These are phyloP conservation scores for Drechslerella stenobrocha DNA, from an alignment of 2,329 filamentous ascomycete genomes.

Conservation along the genomic window DNA sequence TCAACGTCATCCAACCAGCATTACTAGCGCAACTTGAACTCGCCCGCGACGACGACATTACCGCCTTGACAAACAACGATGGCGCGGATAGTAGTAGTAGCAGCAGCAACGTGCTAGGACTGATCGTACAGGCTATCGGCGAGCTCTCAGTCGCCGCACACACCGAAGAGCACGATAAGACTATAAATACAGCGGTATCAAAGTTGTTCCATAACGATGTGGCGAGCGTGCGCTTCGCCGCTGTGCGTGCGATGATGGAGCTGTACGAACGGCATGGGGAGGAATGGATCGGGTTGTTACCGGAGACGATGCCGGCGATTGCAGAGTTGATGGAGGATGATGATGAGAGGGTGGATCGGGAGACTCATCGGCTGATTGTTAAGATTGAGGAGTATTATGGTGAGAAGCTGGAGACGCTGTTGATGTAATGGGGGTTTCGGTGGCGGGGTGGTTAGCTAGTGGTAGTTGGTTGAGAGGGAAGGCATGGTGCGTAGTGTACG, in stretches of 20 bases:
- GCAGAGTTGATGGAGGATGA: conserved; percentile 96
- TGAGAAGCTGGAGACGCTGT: conserved; percentile 87
- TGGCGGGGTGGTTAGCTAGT: neutral
- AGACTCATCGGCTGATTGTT: conserved; percentile 86
- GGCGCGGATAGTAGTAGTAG: conserved; percentile 9
- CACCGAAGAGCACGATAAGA: conserved; percentile 86
- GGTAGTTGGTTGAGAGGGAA: too few species aligned
- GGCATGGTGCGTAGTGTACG: neutral
- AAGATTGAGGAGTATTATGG: conserved; percentile 86
- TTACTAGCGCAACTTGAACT: conserved; percentile 69
- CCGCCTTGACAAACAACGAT: conserved; percentile 72
- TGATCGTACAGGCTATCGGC: conserved; percentile 34
- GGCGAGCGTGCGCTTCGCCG: conserved; percentile 71
- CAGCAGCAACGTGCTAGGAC: neutral
- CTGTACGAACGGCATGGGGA: conserved; percentile 81
- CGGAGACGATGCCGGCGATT: conserved; percentile 95
- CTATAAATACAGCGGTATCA: conserved; percentile 77
- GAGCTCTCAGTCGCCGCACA: conserved; percentile 74
- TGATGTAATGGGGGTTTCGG: conserved; percentile 76
- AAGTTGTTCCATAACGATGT: conserved; percentile 75
- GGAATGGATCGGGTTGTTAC: conserved; percentile 87
- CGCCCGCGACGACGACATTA: conserved; percentile 59
- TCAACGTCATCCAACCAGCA: conserved; percentile 70
- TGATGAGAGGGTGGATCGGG: conserved; percentile 86
- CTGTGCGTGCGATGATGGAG: conserved; percentile 77